These are phyloP conservation scores for Simplicillium aogashimaense DNA, from an alignment of 2,329 filamentous ascomycete genomes.

Conservation along the genomic window DNA sequence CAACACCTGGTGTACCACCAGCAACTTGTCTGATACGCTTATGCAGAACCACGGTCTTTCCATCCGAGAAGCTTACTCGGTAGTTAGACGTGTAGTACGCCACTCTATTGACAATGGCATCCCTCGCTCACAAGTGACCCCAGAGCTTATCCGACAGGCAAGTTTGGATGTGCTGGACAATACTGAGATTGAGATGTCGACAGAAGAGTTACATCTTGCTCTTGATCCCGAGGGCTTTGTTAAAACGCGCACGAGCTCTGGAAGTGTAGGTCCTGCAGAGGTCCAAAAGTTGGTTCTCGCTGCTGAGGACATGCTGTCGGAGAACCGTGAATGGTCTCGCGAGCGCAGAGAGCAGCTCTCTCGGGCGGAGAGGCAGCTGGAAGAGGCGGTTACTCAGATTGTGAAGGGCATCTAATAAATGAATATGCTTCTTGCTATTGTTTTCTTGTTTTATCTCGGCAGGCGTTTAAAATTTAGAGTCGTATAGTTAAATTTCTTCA, in stretches of 20 bases:
- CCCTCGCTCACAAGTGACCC: not conserved
- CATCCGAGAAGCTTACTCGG: constrained; percentile 7
- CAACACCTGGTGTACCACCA: constrained; percentile 7
- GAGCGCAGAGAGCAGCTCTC: not conserved
- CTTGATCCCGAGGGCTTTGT: constrained; percentile 6
- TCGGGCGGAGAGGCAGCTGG: not conserved
- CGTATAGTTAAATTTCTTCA: no score
- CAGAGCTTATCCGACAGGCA: constrained; percentile 2
- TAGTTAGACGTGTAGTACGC: constrained; percentile 6
- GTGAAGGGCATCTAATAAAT: not conserved
- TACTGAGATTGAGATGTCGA: constrained; percentile 1
- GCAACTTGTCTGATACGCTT: constrained; percentile 6
- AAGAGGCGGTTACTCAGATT: not conserved
- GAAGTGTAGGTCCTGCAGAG: constrained; percentile 4
- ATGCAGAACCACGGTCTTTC: constrained; percentile 5
- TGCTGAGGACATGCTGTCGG: constrained; percentile 3
- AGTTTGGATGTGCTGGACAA: constrained; percentile 2
- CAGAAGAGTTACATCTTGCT: constrained; percentile 2
- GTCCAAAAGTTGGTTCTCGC: not conserved
- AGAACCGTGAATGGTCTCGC: constrained; percentile 2
- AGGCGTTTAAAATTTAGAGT: no score
- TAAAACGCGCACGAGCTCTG: constrained; percentile 3
- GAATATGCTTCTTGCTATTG: no score
- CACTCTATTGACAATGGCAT: constrained; percentile 2
- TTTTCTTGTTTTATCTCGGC: no score